Conservation (phyloP, 192 early-diverging fungal genomes). For the Hyaloraphidium curvatum region DNA sequence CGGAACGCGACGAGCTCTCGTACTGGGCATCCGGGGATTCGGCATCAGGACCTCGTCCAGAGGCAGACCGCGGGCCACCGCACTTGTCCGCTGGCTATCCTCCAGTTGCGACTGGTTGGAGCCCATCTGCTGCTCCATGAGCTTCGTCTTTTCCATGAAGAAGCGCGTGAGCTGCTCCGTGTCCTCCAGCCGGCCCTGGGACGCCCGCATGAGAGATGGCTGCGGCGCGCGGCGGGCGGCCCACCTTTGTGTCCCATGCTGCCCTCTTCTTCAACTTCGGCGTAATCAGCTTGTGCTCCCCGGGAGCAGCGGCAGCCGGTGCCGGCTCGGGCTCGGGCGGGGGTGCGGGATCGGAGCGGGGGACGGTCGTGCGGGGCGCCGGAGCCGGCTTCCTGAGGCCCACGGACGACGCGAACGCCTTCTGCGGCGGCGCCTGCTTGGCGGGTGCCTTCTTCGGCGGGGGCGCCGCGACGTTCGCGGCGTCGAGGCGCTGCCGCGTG, state of each 20-base stretch:
- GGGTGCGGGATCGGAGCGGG: too few relatives aligned
- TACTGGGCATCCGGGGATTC: constrained; percentile 15
- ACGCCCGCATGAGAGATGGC: not conserved
- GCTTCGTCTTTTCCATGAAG: constrained; percentile 26
- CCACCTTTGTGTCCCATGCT: constrained; percentile 47
- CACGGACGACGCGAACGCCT: too few relatives aligned
- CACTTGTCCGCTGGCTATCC: not conserved
- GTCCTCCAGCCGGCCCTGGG: constrained; percentile 58
- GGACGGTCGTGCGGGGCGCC: too few relatives aligned
- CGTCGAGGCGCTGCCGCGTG: too few relatives aligned
- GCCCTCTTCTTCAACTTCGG: constrained; percentile 39
- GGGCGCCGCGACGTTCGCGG: too few relatives aligned
- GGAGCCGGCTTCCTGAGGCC: too few relatives aligned
- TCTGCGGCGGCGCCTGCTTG: too few relatives aligned
- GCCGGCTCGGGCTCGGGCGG: too few relatives aligned
- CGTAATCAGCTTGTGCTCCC: too few relatives aligned
- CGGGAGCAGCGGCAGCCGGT: too few relatives aligned
- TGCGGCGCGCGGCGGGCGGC: not conserved
- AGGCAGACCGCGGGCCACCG: too few relatives aligned
- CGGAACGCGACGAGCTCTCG: constrained; percentile 21
- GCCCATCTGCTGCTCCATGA: constrained; percentile 9
- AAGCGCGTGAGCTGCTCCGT: constrained; percentile 34
- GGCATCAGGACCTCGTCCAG: constrained; percentile 11
- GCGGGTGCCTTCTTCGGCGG: too few relatives aligned
- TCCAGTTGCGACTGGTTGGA: constrained; percentile 7